Percentiles rank a stretch among this genome's conserved stretches.
Evolutionary conservation across 1,284 basidiomycete species (phyloP).

Genomic region (Apiotrichum laibachii): DNA sequence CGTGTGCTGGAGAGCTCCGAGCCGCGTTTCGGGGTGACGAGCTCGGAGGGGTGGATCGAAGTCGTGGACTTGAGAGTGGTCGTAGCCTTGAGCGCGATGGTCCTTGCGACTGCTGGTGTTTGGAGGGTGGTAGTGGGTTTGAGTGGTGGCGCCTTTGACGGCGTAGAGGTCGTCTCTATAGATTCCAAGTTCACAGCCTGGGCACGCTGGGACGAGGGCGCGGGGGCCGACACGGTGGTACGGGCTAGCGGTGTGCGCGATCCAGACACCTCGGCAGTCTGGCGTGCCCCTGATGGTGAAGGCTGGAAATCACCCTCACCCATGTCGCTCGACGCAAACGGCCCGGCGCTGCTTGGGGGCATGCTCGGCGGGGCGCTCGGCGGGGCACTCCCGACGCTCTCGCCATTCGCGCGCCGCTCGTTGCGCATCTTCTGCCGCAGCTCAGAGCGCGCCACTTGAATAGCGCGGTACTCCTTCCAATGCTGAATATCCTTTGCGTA

Average conservation of each 20-base stretch:
- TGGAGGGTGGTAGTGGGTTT: too few species aligned
- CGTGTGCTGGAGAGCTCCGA: not conserved
- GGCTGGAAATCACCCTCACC: too few species aligned
- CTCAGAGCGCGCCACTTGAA: slow-evolving; percentile 27
- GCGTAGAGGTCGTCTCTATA: not conserved
- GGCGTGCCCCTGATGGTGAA: too few species aligned
- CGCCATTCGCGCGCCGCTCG: slow-evolving; percentile 11
- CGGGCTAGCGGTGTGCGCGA: not conserved
- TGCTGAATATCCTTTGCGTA: slow-evolving; percentile 28
- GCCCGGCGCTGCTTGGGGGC: too few species aligned
- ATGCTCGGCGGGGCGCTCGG: too few species aligned
- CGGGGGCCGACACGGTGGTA: not conserved
- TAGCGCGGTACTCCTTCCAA: slow-evolving; percentile 37
- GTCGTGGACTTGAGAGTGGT: not conserved
- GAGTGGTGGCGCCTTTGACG: not conserved
- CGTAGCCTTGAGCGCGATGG: too few species aligned
- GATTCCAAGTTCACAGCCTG: not conserved
- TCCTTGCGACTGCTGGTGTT: too few species aligned
- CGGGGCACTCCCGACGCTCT: not conserved
- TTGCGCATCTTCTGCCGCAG: slow-evolving; percentile 27
- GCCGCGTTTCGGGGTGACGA: not conserved
- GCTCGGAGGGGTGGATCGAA: not conserved
- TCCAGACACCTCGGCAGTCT: too few species aligned
- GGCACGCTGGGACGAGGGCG: not conserved
- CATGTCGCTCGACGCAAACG: too few species aligned